Evolutionary conservation across 352 stramenopile species (phyloP), one percentile per base, ranked within the genome.

Genomic region (Paralagenidium karlingii): DNA sequence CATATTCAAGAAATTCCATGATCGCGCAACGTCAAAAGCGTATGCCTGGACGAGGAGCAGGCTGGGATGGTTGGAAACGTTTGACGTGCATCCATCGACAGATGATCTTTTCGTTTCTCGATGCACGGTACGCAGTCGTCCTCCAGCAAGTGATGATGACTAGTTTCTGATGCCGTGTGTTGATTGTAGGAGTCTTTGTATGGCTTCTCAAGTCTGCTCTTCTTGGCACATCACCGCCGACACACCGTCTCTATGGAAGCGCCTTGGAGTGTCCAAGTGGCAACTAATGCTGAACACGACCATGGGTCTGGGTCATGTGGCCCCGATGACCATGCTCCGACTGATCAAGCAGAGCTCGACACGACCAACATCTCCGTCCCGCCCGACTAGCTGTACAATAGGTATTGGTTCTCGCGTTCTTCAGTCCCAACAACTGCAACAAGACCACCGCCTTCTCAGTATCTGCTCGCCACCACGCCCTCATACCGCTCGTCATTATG

Each of bases 161-260:
- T 8, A 24, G 13, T 27, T 28, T 24, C 10, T 8, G 11, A 16
- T 13, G 29, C n/a, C n/a, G n/a, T n/a, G n/a, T n/a, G n/a, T n/a
- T n/a, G n/a, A n/a, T n/a, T n/a, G n/a, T 18, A 74, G 50, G 43
- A 83, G 68, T 34, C 49, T 85, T 16, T 68, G 70, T 7, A 50
- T 50, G 12, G 55, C 60, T 19, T 80, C 68, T 2, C 70, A 82
- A 49, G 55, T 71, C 3, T 70, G 61, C 27, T 85, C 76, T 21
- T 61, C 68, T n/a, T 88, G 75, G 75, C 61, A 85, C 49, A 70
- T 70, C 38, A 70, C 75, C 24, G 55, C 68, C 4, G 75, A 85
- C 31, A 79, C 44, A 20, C 53, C 69, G 4, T 58, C 63, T 10
- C 41, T 88, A 15, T 88, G 74, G 74, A 59, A 55, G 29, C 57